Evolutionary conservation across 164 flowering plant species (phyloP).

Genomic region (Liquidambar formosana): DNA sequence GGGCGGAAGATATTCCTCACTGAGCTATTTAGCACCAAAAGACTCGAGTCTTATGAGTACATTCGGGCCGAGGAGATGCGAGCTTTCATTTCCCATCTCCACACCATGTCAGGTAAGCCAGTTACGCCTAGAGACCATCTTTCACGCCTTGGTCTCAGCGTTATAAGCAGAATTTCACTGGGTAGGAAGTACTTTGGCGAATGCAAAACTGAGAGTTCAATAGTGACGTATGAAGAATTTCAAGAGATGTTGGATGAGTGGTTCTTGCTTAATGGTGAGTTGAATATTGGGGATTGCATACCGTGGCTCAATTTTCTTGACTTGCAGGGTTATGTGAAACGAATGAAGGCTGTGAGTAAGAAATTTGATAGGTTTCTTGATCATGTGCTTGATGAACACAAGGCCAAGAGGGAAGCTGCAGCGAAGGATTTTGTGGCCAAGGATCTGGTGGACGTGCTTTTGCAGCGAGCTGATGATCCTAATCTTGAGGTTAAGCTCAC

Average conservation of each 20-base stretch:
- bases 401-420: too few relatives aligned
- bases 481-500: too few relatives aligned
- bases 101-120: conserved; percentile 7
- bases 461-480: too few relatives aligned
- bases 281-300: conserved; percentile 49
- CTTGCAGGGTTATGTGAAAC: conserved; percentile 43
- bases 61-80: too few relatives aligned
- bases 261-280: conserved; percentile 42
- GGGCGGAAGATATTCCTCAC: too few relatives aligned
- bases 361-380: too few relatives aligned
- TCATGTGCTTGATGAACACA: too few relatives aligned
- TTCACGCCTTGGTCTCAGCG: conserved; percentile 20
- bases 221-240: conserved; percentile 25
- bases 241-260: conserved; percentile 50
- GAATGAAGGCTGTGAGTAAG: conserved; percentile 47
- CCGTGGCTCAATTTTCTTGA: too few relatives aligned
- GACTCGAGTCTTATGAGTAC: conserved; percentile 34
- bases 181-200: conserved; percentile 28
- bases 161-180: conserved; percentile 35
- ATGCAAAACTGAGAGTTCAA: background rate
- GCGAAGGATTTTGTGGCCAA: too few relatives aligned
- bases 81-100: conserved; percentile 7
- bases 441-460: too few relatives aligned
- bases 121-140: too few relatives aligned
- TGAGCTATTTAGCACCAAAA: conserved; percentile 27